Percentiles rank a stretch among this genome's conserved stretches.
phyloP scores from a whole-genome alignment of 441 rosid genomes.

The Geranium incanum region DNA sequence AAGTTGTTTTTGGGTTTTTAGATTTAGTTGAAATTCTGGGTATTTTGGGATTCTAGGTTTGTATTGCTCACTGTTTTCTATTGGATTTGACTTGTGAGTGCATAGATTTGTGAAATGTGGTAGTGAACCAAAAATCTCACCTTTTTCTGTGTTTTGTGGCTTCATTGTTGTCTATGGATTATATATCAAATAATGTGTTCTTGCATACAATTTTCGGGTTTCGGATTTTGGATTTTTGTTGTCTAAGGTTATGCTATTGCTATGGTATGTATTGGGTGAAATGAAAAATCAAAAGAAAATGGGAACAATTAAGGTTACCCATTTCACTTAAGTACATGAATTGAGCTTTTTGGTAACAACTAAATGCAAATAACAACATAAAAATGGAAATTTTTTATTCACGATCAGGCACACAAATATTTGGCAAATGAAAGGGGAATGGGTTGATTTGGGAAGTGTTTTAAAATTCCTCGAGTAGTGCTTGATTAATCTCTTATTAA shows the following conservation, averaged over 20 bases:
- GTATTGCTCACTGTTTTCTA: background rate
- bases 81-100: background rate
- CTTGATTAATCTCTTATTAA: no score
- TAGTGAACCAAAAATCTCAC: background rate
- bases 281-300: background rate
- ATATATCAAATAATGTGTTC: background rate
- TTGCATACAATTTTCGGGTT: background rate
- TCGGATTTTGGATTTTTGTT: background rate
- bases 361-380: no score
- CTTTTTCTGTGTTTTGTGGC: background rate
- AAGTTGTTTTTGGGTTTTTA: background rate
- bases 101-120: background rate
- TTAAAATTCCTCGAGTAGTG: no score
- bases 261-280: background rate
- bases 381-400: no score
- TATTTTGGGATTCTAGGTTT: constrained; percentile 13
- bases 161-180: background rate
- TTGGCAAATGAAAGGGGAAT: no score
- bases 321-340: no score
- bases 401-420: no score
- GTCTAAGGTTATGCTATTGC: background rate
- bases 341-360: no score
- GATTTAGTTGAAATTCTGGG: constrained; percentile 8
- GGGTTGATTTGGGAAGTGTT: no score
- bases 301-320: no score